A percentile compares a stretch with the other conserved stretches of the same genome.
Conservation (phyloP, 2,329 filamentous ascomycete genomes). For the Pseudocercospora ulei region DNA sequence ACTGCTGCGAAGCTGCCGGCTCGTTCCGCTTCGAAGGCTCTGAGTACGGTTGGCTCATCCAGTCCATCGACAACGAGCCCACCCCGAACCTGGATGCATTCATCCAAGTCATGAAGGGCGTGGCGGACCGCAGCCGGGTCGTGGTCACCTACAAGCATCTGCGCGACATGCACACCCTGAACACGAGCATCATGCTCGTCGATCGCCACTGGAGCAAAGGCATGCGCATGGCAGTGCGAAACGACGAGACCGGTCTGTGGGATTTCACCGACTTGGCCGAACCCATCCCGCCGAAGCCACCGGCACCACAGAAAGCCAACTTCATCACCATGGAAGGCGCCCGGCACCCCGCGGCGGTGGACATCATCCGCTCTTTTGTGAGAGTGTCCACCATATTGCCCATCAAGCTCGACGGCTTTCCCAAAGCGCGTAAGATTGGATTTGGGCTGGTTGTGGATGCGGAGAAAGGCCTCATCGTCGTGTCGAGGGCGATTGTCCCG, state of each 20-base stretch:
- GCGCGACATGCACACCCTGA: conserved; percentile 83
- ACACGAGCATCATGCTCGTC: conserved; percentile 83
- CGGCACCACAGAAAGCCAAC: conserved; percentile 66
- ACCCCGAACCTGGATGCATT: conserved; percentile 82
- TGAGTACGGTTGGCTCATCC: conserved; percentile 86
- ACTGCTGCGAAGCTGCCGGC: conserved; percentile 85
- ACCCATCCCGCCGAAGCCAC: conserved; percentile 62
- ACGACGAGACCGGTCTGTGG: conserved; percentile 84
- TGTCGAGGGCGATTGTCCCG: conserved; percentile 86
- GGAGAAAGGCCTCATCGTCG: conserved; percentile 85
- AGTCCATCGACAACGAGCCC: conserved; percentile 83
- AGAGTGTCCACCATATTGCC: conserved; percentile 88
- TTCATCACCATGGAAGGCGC: conserved; percentile 89
- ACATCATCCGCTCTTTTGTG: conserved; percentile 89
- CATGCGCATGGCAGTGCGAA: conserved; percentile 85
- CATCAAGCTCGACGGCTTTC: conserved; percentile 94
- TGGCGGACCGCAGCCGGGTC: conserved; percentile 71
- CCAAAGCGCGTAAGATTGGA: conserved; percentile 83
- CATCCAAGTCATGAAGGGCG: conserved; percentile 77
- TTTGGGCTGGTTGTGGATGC: conserved; percentile 97
- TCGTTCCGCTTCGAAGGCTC: conserved; percentile 91
- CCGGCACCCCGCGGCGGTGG: conserved; percentile 78
- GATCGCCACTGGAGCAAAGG: conserved; percentile 94
- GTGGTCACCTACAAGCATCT: conserved; percentile 95
- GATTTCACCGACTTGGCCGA: conserved; percentile 82